phyloP scores from a whole-genome alignment of 2,329 filamentous ascomycete species.

The Claviceps capensis region DNA sequence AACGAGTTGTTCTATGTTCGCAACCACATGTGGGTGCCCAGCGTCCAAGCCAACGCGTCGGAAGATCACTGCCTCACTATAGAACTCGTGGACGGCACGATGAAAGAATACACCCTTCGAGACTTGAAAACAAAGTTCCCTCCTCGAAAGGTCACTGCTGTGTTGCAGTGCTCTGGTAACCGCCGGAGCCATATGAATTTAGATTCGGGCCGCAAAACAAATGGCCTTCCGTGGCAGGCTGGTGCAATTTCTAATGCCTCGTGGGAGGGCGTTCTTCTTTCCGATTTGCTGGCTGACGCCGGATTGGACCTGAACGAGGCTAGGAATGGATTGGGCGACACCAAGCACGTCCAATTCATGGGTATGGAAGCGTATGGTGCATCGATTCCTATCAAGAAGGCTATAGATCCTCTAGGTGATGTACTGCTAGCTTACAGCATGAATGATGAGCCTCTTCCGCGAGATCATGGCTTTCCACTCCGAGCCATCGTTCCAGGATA shows the following conservation, averaged over 20 bases:
- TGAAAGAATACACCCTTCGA: slow-evolving; percentile 36
- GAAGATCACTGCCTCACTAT: slow-evolving; percentile 34
- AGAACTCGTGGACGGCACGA: slow-evolving; percentile 41
- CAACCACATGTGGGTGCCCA: slow-evolving; percentile 51
- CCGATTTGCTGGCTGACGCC: slow-evolving; percentile 42
- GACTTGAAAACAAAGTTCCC: slow-evolving; percentile 40
- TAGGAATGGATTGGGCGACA: slow-evolving; percentile 21
- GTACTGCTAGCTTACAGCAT: slow-evolving; percentile 54
- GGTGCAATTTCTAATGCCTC: slow-evolving; percentile 47
- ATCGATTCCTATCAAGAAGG: slow-evolving; percentile 45
- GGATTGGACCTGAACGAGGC: slow-evolving; percentile 31
- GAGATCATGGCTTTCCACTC: slow-evolving; percentile 53
- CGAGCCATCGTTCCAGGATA: slow-evolving; percentile 49
- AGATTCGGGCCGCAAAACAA: slow-evolving; percentile 29
- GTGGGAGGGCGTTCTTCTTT: slow-evolving; percentile 42
- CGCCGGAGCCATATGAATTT: slow-evolving; percentile 45
- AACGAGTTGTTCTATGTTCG: slow-evolving; percentile 44
- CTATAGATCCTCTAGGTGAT: slow-evolving; percentile 45
- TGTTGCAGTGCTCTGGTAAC: slow-evolving; percentile 48
- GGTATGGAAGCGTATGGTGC: slow-evolving; percentile 47
- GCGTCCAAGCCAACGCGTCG: slow-evolving; percentile 23
- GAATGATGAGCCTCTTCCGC: slow-evolving; percentile 49
- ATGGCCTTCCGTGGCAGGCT: slow-evolving; percentile 44
- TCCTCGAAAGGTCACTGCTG: slow-evolving; percentile 37
- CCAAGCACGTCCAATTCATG: slow-evolving; percentile 42